Conservation (phyloP, 345 rosid species). For the Trapa incisa region DNA sequence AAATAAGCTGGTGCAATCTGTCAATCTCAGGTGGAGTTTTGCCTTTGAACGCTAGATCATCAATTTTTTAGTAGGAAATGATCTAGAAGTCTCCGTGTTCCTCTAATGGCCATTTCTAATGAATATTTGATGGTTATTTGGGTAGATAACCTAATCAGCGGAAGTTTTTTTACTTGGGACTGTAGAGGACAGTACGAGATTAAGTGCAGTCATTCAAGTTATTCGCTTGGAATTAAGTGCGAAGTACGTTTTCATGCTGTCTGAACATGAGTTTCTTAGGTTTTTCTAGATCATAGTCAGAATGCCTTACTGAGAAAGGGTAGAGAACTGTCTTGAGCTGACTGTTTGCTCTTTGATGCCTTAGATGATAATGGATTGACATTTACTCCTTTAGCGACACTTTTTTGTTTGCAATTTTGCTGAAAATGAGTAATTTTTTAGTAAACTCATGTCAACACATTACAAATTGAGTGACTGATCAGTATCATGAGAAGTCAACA, state of each 20-base stretch:
- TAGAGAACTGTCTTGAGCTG: background rate
- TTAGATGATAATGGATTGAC: background rate
- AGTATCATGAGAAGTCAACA: background rate
- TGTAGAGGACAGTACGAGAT: background rate
- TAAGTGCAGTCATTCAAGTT: background rate
- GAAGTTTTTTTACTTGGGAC: background rate
- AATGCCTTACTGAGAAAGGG: background rate
- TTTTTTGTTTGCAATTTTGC: background rate
- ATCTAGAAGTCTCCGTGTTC: background rate
- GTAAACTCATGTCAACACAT: background rate
- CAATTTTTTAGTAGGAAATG: background rate
- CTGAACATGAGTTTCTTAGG: background rate
- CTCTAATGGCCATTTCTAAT: background rate
- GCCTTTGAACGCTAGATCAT: background rate
- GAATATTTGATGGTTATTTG: background rate
- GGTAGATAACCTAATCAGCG: background rate
- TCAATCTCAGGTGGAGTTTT: background rate
- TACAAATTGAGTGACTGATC: too few relatives aligned
- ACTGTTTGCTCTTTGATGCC: background rate
- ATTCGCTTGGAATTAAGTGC: background rate
- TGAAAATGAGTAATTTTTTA: background rate
- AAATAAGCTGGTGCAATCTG: background rate
- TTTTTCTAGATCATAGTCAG: background rate
- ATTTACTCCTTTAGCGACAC: background rate
- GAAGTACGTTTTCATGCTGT: background rate